Conservation (phyloP, 768 basidiomycete species). For the Pleurotus eryngii region DNA sequence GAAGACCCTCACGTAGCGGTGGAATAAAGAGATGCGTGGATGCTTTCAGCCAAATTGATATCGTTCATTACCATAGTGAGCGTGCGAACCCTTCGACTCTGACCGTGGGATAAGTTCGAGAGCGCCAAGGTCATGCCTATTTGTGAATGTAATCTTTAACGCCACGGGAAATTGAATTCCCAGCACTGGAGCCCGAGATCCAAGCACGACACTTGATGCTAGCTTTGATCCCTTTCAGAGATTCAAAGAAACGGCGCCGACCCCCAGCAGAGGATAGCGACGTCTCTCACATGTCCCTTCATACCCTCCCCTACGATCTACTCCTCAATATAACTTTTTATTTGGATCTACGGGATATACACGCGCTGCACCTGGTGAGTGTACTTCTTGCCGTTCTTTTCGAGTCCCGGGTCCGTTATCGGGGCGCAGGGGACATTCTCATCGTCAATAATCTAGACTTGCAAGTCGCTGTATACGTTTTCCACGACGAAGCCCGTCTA, state of each 20-base stretch:
- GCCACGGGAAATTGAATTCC: no score
- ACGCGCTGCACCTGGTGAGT: slow-evolving; percentile 60
- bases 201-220: background rate
- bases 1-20: no score
- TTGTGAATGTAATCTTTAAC: no score
- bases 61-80: no score
- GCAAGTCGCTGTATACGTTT: slow-evolving; percentile 56
- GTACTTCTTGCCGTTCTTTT: background rate
- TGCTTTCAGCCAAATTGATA: no score
- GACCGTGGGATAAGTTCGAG: no score
- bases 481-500: slow-evolving; percentile 67
- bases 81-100: no score
- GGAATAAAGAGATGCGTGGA: no score
- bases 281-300: slow-evolving; percentile 7
- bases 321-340: slow-evolving; percentile 64
- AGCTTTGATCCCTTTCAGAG: background rate
- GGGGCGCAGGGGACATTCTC: no score
- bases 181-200: no score
- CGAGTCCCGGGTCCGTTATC: background rate
- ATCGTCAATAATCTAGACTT: slow-evolving; percentile 40
- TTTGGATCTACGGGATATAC: slow-evolving; percentile 58
- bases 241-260: background rate
- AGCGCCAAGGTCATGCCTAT: no score
- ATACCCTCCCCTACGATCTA: slow-evolving; percentile 63
- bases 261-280: background rate